Evolutionary conservation across 2,329 filamentous ascomycete genomes (phyloP).

Genomic region (Sordariomycetes sp.): DNA sequence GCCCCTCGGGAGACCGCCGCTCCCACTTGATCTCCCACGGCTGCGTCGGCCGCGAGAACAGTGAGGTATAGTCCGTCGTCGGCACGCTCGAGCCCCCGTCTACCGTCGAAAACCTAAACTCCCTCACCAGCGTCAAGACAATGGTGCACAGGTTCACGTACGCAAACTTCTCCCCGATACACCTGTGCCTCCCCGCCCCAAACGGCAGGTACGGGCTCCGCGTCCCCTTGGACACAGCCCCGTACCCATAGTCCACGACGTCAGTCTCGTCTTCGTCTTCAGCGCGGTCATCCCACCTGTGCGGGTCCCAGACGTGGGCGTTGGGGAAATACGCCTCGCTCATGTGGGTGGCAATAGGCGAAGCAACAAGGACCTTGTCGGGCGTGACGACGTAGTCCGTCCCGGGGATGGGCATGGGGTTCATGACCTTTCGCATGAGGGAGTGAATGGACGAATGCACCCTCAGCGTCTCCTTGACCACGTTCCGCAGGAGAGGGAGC

Average conservation of each 20-base stretch:
- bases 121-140: slow-evolving; percentile 44
- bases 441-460: slow-evolving; percentile 62
- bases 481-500: slow-evolving; percentile 46
- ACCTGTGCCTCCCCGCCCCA: slow-evolving; percentile 58
- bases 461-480: slow-evolving; percentile 60
- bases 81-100: slow-evolving; percentile 43
- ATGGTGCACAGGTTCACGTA: slow-evolving; percentile 58
- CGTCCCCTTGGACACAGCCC: slow-evolving; percentile 16
- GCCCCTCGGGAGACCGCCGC: slow-evolving; percentile 7
- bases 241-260: slow-evolving; percentile 16
- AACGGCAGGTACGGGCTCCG: slow-evolving; percentile 46
- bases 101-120: slow-evolving; percentile 44
- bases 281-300: slow-evolving; percentile 13
- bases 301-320: slow-evolving; percentile 14
- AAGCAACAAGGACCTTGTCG: slow-evolving; percentile 29
- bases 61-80: slow-evolving; percentile 49
- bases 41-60: slow-evolving; percentile 21
- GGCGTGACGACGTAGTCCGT: slow-evolving; percentile 42
- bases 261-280: slow-evolving; percentile 10
- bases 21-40: slow-evolving; percentile 21
- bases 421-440: slow-evolving; percentile 60
- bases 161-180: slow-evolving; percentile 66
- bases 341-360: slow-evolving; percentile 25
- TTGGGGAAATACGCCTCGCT: slow-evolving; percentile 45
- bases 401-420: slow-evolving; percentile 44